These are phyloP conservation scores for Pterulicium gracile DNA, from an alignment of 1,284 basidiomycete species.

Conservation along the genomic window DNA sequence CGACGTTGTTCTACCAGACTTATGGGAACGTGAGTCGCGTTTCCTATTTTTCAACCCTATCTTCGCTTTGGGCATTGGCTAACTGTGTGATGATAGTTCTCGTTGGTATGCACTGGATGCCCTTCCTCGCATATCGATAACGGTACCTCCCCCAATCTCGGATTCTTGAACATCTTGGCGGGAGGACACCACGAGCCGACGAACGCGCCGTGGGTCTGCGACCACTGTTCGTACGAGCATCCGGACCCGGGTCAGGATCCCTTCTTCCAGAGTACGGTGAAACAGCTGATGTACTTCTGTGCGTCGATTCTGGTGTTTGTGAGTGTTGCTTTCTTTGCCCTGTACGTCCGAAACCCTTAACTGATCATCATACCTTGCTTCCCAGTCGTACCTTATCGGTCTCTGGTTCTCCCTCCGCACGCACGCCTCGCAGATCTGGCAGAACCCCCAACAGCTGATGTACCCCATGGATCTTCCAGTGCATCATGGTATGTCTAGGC, in stretches of 20 bases:
- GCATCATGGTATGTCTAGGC: constrained; percentile 35
- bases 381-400: constrained; percentile 90
- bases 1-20: constrained; percentile 97
- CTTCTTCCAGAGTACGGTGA: constrained; percentile 95
- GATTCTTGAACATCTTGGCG: too few species aligned
- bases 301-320: constrained; percentile 84
- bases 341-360: constrained; percentile 4
- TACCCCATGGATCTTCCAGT: constrained; percentile 52
- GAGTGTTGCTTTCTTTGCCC: constrained; percentile 26
- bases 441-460: constrained; percentile 85
- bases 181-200: too few species aligned
- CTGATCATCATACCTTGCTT: background rate
- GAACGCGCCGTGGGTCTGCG: constrained; percentile 71
- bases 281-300: constrained; percentile 91
- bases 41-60: constrained; percentile 13
- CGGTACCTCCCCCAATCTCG: background rate
- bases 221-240: constrained; percentile 92
- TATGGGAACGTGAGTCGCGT: constrained; percentile 95
- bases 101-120: constrained; percentile 89
- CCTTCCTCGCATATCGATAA: constrained; percentile 36
- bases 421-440: constrained; percentile 98
- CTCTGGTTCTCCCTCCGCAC: constrained; percentile 99
- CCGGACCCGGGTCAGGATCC: constrained; percentile 88
- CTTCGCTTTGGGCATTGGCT: constrained; percentile 8
- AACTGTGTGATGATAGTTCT: constrained; percentile 50